phyloP scores from a whole-genome alignment of 352 stramenopile species.

The Albugo candida region DNA sequence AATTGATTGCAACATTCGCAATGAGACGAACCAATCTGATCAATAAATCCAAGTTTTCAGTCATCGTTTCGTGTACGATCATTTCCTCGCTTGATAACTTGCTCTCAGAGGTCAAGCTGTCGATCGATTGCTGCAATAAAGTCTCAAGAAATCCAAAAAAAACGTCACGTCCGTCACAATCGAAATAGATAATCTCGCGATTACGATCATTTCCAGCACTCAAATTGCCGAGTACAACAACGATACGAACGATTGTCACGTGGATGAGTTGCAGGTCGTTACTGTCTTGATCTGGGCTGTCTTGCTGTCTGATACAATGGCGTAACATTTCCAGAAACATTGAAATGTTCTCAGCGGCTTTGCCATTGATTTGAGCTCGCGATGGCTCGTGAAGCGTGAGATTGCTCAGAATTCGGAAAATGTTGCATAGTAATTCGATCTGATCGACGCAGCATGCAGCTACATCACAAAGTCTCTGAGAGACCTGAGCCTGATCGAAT shows the following conservation, averaged over 20 bases:
- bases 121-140: conserved; percentile 2
- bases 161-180: conserved; percentile 12
- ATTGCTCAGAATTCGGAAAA: conserved; percentile 62
- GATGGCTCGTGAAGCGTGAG: conserved; percentile 56
- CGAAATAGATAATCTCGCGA: conserved; percentile 18
- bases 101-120: conserved; percentile 10
- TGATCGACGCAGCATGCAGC: conserved; percentile 10
- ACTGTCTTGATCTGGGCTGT: background rate
- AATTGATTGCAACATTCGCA: conserved; percentile 70
- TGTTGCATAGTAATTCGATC: conserved; percentile 55
- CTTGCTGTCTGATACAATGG: conserved; percentile 12
- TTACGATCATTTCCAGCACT: conserved; percentile 72
- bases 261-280: no score
- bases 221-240: conserved; percentile 75
- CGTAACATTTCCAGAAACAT: conserved; percentile 6
- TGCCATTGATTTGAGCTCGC: conserved; percentile 43
- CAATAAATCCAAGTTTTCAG: conserved; percentile 32
- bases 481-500: conserved; percentile 31
- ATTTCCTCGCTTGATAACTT: background rate
- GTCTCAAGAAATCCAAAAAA: conserved; percentile 4
- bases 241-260: conserved; percentile 24
- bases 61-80: conserved; percentile 1
- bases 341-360: conserved; percentile 5
- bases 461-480: conserved; percentile 20
- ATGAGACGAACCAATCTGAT: conserved; percentile 67